Percentiles rank a stretch among this genome's conserved stretches.
Conservation (phyloP, 2,329 filamentous ascomycete genomes). For the Fusarium temperatum region DNA sequence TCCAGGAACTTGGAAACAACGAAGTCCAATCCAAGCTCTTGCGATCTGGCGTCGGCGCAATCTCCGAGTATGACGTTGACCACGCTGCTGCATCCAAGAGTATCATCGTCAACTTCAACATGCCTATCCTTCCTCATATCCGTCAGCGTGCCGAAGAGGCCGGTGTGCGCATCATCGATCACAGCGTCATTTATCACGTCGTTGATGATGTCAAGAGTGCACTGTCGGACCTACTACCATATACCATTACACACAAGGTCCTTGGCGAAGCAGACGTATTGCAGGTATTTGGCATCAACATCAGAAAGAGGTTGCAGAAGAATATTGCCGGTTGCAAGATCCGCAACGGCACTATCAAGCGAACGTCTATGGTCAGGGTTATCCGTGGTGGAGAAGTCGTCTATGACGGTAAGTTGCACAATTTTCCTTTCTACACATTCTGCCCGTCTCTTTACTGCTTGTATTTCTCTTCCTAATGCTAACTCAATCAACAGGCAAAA, state of each 20-base stretch:
- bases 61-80: slow-evolving; percentile 89
- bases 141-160: slow-evolving; percentile 73
- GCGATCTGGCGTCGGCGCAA: slow-evolving; percentile 77
- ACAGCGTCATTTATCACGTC: slow-evolving; percentile 86
- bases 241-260: slow-evolving; percentile 73
- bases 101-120: slow-evolving; percentile 88
- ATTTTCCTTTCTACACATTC: neutral
- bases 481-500: slow-evolving; percentile 64
- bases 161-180: slow-evolving; percentile 81
- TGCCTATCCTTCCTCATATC: slow-evolving; percentile 72
- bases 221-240: slow-evolving; percentile 75
- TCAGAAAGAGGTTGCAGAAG: slow-evolving; percentile 74
- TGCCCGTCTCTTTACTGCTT: neutral
- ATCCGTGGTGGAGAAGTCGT: slow-evolving; percentile 74
- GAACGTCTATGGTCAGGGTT: slow-evolving; percentile 73
- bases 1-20: slow-evolving; percentile 82
- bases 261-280: slow-evolving; percentile 88
- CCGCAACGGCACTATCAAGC: slow-evolving; percentile 78
- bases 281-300: slow-evolving; percentile 83
- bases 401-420: slow-evolving; percentile 76
- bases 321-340: slow-evolving; percentile 90
- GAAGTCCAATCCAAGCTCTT: slow-evolving; percentile 83
- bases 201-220: slow-evolving; percentile 75
- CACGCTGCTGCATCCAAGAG: slow-evolving; percentile 82
- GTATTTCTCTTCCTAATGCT: neutral